phyloP scores from a whole-genome alignment of 345 rosid genomes.

The Laguncularia racemosa region DNA sequence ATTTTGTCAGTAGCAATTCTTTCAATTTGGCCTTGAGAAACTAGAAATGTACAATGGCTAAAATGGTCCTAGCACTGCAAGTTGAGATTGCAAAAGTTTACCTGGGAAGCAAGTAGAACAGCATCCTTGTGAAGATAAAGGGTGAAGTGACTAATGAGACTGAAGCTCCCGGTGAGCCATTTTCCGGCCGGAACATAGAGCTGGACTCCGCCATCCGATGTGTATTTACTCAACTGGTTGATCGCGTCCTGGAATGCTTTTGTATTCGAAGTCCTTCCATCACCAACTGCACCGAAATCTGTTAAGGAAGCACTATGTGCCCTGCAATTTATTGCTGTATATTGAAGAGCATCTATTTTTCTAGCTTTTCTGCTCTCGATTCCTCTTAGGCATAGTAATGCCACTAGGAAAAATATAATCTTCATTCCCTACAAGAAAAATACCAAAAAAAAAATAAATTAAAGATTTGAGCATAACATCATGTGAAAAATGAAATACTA shows the following conservation, averaged over 20 bases:
- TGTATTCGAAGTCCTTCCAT: slow-evolving; percentile 71
- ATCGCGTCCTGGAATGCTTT: slow-evolving; percentile 73
- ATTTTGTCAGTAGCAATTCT: too few species aligned
- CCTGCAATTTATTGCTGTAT: slow-evolving; percentile 70
- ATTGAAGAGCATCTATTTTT: slow-evolving; percentile 37
- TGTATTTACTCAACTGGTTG: slow-evolving; percentile 40
- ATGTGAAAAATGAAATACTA: background rate
- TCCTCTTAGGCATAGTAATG: slow-evolving; percentile 15
- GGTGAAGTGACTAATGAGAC: slow-evolving; percentile 78
- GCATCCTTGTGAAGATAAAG: slow-evolving; percentile 81
- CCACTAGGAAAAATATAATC: slow-evolving; percentile 7
- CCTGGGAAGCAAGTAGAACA: slow-evolving; percentile 77
- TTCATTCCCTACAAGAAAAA: slow-evolving; percentile 17
- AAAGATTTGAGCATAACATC: background rate
- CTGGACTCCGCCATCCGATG: slow-evolving; percentile 59
- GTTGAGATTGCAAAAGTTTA: slow-evolving; percentile 6
- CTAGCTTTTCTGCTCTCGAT: slow-evolving; percentile 32
- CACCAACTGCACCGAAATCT: slow-evolving; percentile 87
- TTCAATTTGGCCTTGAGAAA: too few species aligned
- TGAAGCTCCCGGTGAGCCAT: slow-evolving; percentile 90
- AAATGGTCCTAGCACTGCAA: background rate
- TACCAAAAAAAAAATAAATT: background rate
- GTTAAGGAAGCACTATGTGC: slow-evolving; percentile 71
- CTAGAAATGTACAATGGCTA: too few species aligned
- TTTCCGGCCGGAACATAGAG: slow-evolving; percentile 73